Percentiles rank a stretch among this genome's conserved stretches.
phyloP scores from a whole-genome alignment of 352 stramenopile genomes.

The Phytopythium chamaehyphon region DNA sequence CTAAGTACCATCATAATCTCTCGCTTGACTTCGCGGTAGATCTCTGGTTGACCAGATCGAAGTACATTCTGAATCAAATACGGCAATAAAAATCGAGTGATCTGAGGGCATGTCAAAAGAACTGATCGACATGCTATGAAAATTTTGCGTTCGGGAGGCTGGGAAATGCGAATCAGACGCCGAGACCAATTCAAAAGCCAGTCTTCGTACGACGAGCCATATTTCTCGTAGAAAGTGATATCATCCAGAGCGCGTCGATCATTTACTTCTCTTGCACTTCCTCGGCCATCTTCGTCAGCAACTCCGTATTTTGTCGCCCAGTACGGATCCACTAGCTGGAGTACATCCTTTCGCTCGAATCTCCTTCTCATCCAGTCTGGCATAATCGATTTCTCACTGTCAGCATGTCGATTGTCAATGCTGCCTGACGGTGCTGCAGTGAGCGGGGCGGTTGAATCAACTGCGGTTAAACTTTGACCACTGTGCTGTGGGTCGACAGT shows the following conservation, averaged over 20 bases:
- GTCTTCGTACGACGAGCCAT: constrained; percentile 68
- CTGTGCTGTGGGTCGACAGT: constrained; percentile 72
- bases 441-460: not conserved
- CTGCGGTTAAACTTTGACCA: constrained; percentile 38
- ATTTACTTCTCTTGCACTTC: constrained; percentile 8
- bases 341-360: constrained; percentile 79
- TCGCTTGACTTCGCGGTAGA: constrained; percentile 71
- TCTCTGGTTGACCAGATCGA: constrained; percentile 48
- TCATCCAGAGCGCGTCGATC: constrained; percentile 22
- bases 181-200: constrained; percentile 81
- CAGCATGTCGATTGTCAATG: not conserved
- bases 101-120: constrained; percentile 62
- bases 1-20: constrained; percentile 81
- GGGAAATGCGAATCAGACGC: constrained; percentile 68
- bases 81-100: constrained; percentile 75
- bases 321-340: constrained; percentile 88
- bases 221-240: constrained; percentile 75
- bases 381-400: constrained; percentile 26
- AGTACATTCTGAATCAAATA: constrained; percentile 87
- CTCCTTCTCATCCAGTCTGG: constrained; percentile 82
- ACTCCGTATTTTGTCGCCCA: constrained; percentile 86
- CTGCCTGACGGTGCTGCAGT: not conserved
- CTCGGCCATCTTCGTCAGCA: constrained; percentile 1
- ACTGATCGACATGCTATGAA: constrained; percentile 65
- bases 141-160: constrained; percentile 82